These are phyloP conservation scores for Rutstroemia sp. DNA, from an alignment of 2,329 filamentous ascomycete species.

Conservation along the genomic window DNA sequence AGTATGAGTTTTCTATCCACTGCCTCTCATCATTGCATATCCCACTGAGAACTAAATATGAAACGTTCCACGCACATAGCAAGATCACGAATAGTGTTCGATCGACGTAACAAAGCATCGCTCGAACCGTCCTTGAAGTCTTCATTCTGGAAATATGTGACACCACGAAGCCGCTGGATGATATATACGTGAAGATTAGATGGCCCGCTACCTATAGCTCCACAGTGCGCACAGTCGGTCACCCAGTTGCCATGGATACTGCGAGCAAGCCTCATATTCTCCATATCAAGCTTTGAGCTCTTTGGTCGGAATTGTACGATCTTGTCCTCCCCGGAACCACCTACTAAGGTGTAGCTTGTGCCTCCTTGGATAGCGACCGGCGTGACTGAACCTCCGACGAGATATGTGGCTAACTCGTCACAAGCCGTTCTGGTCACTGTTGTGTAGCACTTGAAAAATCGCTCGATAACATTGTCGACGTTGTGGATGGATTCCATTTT, in stretches of 20 bases:
- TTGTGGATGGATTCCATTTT: too few species aligned
- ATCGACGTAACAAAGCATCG: neutral
- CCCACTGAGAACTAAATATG: neutral
- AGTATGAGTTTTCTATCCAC: too few species aligned
- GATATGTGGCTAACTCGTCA: neutral
- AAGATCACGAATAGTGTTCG: neutral
- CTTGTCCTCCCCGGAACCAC: neutral
- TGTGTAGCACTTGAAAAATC: neutral
- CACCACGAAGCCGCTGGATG: neutral
- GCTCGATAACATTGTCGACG: neutral
- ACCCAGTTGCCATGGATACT: neutral
- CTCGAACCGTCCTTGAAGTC: neutral
- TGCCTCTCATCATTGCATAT: too few species aligned
- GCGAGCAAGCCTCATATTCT: neutral
- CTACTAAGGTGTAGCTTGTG: neutral
- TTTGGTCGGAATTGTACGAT: neutral
- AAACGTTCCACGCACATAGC: neutral
- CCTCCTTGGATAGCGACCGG: slow-evolving; percentile 1
- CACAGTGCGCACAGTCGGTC: neutral
- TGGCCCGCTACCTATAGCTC: neutral
- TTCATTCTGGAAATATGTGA: neutral
- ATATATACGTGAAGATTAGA: neutral
- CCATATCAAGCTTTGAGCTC: neutral
- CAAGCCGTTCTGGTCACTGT: neutral
- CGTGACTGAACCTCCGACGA: neutral